Conservation (phyloP, 2,329 filamentous ascomycete genomes). For the Coniochaeta prunicola region DNA sequence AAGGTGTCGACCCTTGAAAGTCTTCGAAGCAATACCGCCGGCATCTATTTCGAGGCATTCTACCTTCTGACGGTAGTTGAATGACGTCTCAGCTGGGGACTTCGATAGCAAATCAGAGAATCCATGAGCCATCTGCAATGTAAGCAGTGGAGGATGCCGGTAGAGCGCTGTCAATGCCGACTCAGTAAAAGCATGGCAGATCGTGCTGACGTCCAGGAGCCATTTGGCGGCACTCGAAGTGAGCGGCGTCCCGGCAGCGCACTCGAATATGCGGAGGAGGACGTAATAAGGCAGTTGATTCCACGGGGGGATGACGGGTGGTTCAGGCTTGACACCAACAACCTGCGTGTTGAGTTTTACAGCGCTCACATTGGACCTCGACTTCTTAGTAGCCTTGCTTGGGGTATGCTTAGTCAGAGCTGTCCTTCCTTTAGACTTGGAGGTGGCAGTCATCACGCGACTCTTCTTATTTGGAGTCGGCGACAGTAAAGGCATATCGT, state of each 20-base stretch:
- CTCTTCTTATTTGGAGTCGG: background rate
- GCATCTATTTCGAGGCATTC: conserved; percentile 64
- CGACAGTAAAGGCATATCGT: background rate
- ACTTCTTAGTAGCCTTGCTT: background rate
- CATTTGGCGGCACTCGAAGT: conserved; percentile 40
- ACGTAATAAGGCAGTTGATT: conserved; percentile 42
- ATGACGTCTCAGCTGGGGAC: conserved; percentile 37
- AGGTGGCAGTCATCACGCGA: background rate
- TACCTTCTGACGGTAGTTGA: conserved; percentile 66
- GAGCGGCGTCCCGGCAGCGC: conserved; percentile 52
- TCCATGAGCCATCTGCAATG: conserved; percentile 33
- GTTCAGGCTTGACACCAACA: background rate
- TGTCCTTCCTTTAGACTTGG: background rate
- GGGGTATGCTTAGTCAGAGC: background rate
- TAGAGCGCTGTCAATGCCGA: conserved; percentile 70
- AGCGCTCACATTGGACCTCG: background rate
- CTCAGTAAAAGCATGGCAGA: conserved; percentile 61
- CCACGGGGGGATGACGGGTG: conserved; percentile 19
- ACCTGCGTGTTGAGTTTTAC: background rate
- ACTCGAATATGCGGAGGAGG: conserved; percentile 62
- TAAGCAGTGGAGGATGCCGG: conserved; percentile 55
- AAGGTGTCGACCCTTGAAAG: conserved; percentile 42
- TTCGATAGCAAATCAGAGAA: conserved; percentile 47
- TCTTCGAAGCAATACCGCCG: conserved; percentile 44
- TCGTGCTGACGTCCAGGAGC: conserved; percentile 56